These are phyloP conservation scores for Taiwanofungus camphoratus DNA, from an alignment of 1,284 basidiomycete species.

Conservation along the genomic window DNA sequence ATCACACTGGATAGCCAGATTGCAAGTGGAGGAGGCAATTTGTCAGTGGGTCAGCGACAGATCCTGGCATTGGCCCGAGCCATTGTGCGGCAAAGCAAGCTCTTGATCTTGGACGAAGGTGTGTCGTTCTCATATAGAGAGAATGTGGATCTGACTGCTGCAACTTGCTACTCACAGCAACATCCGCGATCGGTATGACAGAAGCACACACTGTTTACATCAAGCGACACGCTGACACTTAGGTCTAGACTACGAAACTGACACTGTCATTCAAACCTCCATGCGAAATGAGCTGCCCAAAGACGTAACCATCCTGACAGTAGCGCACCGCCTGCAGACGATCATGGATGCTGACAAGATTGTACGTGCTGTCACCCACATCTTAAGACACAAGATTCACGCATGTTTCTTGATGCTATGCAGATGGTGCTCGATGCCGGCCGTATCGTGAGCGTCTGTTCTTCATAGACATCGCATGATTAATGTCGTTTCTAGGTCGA, in stretches of 20 bases:
- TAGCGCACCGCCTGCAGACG: slow-evolving; percentile 61
- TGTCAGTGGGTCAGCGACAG: slow-evolving; percentile 28
- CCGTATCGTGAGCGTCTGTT: slow-evolving; percentile 13
- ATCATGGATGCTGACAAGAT: slow-evolving; percentile 45
- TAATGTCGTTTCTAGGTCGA: slow-evolving; percentile 18
- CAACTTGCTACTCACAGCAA: slow-evolving; percentile 27
- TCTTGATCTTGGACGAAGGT: slow-evolving; percentile 32
- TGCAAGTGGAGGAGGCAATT: slow-evolving; percentile 34
- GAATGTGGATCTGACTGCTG: background rate
- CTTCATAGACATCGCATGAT: background rate
- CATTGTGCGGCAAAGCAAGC: slow-evolving; percentile 28
- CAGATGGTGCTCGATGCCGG: slow-evolving; percentile 31
- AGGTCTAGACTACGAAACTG: slow-evolving; percentile 6
- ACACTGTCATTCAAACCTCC: slow-evolving; percentile 30
- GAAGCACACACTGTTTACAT: background rate
- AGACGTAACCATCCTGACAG: slow-evolving; percentile 50
- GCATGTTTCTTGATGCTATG: background rate
- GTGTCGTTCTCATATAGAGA: slow-evolving; percentile 4
- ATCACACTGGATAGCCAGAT: slow-evolving; percentile 32
- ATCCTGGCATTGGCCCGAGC: slow-evolving; percentile 38
- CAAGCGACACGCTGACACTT: too few species aligned
- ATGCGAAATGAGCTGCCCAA: slow-evolving; percentile 41
- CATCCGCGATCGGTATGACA: slow-evolving; percentile 43
- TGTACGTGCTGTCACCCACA: background rate
- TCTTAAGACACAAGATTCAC: background rate